These are phyloP conservation scores for Bondarzewia mesenterica DNA, from an alignment of 1,284 basidiomycete species.

Conservation along the genomic window DNA sequence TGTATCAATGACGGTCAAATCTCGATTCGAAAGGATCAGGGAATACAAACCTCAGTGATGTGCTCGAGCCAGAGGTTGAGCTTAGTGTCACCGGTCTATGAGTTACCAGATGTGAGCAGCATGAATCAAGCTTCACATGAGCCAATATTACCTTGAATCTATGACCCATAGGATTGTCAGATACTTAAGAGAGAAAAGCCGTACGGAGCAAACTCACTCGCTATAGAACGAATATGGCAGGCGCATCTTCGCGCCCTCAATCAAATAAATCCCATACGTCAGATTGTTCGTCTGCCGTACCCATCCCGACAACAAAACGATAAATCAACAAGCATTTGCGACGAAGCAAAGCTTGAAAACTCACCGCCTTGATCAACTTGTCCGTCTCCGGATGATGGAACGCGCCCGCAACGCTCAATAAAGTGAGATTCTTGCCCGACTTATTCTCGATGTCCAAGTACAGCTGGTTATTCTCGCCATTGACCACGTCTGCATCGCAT, in stretches of 20 bases:
- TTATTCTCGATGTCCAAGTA: slow-evolving; percentile 67
- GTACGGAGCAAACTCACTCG: slow-evolving; percentile 61
- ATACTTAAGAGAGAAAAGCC: neutral
- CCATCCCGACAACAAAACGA: no score
- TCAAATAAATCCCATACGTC: slow-evolving; percentile 52
- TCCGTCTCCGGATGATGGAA: slow-evolving; percentile 64
- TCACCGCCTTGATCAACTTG: slow-evolving; percentile 67
- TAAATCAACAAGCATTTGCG: no score
- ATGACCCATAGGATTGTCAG: slow-evolving; percentile 3
- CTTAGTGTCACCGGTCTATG: slow-evolving; percentile 69
- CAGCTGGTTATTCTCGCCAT: slow-evolving; percentile 77
- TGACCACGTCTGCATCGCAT: slow-evolving; percentile 65
- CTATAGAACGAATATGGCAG: slow-evolving; percentile 75
- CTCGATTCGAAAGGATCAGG: slow-evolving; percentile 5
- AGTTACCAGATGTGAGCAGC: neutral
- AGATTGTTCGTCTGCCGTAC: slow-evolving; percentile 50
- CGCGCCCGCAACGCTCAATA: slow-evolving; percentile 64
- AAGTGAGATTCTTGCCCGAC: slow-evolving; percentile 68
- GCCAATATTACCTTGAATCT: slow-evolving; percentile 54
- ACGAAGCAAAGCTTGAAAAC: no score
- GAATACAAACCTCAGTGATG: slow-evolving; percentile 47
- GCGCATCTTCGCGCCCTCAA: slow-evolving; percentile 58
- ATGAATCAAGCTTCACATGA: neutral
- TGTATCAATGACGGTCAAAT: slow-evolving; percentile 17
- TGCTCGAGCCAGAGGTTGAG: slow-evolving; percentile 78